Evolutionary conservation across 345 rosid species (phyloP).

Genomic region (Dimocarpus longan): DNA sequence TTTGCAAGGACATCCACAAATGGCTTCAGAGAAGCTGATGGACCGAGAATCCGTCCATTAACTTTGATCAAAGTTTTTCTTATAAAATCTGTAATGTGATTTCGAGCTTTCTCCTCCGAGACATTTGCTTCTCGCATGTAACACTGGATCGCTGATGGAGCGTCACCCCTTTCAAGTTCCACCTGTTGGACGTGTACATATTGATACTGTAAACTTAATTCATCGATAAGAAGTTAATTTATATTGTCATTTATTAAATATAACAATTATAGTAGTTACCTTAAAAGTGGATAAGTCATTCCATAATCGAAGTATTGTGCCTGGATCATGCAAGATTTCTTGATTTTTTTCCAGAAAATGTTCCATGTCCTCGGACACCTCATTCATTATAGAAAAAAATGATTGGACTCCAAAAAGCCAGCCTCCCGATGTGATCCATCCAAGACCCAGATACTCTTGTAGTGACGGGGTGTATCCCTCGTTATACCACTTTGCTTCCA

Average conservation of each 20-base stretch:
- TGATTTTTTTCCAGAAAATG: constrained; percentile 17
- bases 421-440: constrained; percentile 47
- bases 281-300: constrained; percentile 46
- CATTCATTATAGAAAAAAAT: constrained; percentile 24
- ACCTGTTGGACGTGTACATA: constrained; percentile 25
- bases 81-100: constrained; percentile 33
- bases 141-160: constrained; percentile 46
- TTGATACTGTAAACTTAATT: background rate
- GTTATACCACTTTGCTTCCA: constrained; percentile 52
- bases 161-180: constrained; percentile 56
- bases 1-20: constrained; percentile 32
- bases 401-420: constrained; percentile 34
- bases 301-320: constrained; percentile 46
- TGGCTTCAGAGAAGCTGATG: constrained; percentile 17
- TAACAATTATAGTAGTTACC: constrained; percentile 26
- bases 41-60: constrained; percentile 21
- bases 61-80: constrained; percentile 40
- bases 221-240: no score
- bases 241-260: no score
- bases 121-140: constrained; percentile 40
- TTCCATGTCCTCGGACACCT: constrained; percentile 7
- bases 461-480: constrained; percentile 39
- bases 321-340: constrained; percentile 32
- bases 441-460: constrained; percentile 44
- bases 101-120: constrained; percentile 37